These are phyloP conservation scores for Arabis alpina DNA, from an alignment of 345 rosid species.

Conservation along the genomic window DNA sequence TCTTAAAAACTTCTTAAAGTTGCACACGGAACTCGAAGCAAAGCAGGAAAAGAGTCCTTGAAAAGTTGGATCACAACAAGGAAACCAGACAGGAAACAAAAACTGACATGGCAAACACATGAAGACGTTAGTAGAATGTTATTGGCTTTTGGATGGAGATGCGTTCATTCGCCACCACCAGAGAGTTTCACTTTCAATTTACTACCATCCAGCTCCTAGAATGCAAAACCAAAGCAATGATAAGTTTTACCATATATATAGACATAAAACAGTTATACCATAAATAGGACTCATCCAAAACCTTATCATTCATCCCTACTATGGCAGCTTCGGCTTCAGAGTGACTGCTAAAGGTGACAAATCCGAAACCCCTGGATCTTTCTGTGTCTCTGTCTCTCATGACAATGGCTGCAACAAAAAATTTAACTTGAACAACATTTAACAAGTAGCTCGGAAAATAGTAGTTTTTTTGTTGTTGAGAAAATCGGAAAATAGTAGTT, in stretches of 20 bases:
- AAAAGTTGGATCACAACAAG: not conserved
- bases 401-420: slow-evolving; percentile 45
- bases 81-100: not conserved
- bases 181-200: slow-evolving; percentile 53
- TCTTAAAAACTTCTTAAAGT: too few relatives aligned
- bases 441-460: not conserved
- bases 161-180: not conserved
- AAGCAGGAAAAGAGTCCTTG: not conserved
- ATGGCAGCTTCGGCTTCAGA: slow-evolving; percentile 54
- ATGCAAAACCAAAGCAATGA: slow-evolving; percentile 11
- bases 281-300: slow-evolving; percentile 21
- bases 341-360: slow-evolving; percentile 44
- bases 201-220: slow-evolving; percentile 55
- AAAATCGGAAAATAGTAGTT: too few relatives aligned
- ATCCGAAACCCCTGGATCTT: slow-evolving; percentile 65
- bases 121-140: not conserved
- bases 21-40: not conserved
- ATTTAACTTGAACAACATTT: not conserved
- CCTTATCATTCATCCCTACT: slow-evolving; percentile 64
- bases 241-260: not conserved
- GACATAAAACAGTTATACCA: not conserved
- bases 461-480: too few relatives aligned
- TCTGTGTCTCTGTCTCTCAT: slow-evolving; percentile 56
- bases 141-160: not conserved
- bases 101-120: not conserved